Evolutionary conservation across 169 alveolate genomes (phyloP).

Genomic region (Cryptosporidium parvum): DNA sequence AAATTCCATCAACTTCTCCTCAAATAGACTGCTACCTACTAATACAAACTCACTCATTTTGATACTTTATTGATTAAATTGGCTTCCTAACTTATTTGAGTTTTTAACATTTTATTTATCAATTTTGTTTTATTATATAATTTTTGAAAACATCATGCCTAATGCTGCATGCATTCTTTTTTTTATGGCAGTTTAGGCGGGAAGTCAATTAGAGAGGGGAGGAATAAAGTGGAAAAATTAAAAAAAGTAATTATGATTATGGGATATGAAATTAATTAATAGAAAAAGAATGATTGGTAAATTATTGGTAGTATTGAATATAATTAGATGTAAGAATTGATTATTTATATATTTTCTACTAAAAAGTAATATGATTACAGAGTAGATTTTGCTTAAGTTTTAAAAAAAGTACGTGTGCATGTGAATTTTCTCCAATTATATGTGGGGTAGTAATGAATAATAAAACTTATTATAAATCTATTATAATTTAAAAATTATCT

Average conservation of each 20-base stretch:
- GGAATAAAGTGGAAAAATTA: not conserved
- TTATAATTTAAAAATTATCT: not conserved
- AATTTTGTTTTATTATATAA: not conserved
- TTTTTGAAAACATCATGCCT: not conserved
- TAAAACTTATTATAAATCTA: not conserved
- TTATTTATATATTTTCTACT: too few relatives aligned
- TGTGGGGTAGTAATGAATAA: not conserved
- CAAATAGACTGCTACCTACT: conserved; percentile 40
- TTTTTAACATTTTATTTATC: not conserved
- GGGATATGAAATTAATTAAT: too few relatives aligned
- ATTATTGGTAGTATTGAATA: too few relatives aligned
- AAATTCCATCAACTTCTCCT: conserved; percentile 2
- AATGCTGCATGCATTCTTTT: conserved; percentile 7
- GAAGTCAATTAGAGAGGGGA: not conserved
- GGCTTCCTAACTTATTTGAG: not conserved
- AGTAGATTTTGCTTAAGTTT: not conserved
- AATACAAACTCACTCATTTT: conserved; percentile 38
- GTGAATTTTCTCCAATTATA: not conserved
- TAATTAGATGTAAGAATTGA: too few relatives aligned
- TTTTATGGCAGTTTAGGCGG: conserved; percentile 5
- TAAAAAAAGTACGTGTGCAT: not conserved
- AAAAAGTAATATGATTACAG: too few relatives aligned
- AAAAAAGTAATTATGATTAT: not conserved
- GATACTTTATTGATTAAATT: not conserved
- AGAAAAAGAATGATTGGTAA: not conserved